These are phyloP conservation scores for Middelhovenomyces tepae DNA, from an alignment of 805 yeast genomes.

Conservation along the genomic window DNA sequence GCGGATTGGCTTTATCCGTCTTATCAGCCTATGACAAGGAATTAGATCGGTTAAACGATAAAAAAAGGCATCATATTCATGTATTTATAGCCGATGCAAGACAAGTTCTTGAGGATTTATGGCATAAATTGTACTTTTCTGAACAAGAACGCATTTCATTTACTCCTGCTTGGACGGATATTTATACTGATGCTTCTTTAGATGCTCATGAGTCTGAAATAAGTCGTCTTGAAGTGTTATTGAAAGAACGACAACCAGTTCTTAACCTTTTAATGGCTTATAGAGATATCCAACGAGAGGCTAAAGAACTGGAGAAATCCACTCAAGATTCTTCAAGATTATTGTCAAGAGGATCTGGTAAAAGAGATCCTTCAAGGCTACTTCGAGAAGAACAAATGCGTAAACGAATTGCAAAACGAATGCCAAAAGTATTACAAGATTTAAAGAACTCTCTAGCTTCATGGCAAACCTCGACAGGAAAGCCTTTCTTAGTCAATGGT, in stretches of 20 bases:
- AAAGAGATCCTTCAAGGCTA: slow-evolving; percentile 53
- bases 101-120: slow-evolving; percentile 46
- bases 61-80: slow-evolving; percentile 57
- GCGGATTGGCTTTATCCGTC: slow-evolving; percentile 38
- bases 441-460: slow-evolving; percentile 39
- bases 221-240: slow-evolving; percentile 39
- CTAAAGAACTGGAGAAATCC: slow-evolving; percentile 53
- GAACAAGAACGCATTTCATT: slow-evolving; percentile 43
- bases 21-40: slow-evolving; percentile 48
- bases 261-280: slow-evolving; percentile 48
- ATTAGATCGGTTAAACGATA: slow-evolving; percentile 44
- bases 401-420: slow-evolving; percentile 51
- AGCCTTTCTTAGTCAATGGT: slow-evolving; percentile 36
- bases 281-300: slow-evolving; percentile 49
- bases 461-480: slow-evolving; percentile 35
- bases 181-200: slow-evolving; percentile 51
- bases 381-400: slow-evolving; percentile 73
- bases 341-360: slow-evolving; percentile 42
- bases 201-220: slow-evolving; percentile 59
- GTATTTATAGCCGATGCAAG: slow-evolving; percentile 59
- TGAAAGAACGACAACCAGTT: slow-evolving; percentile 44
- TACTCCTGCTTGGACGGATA: slow-evolving; percentile 33
- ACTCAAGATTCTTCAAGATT: slow-evolving; percentile 75
- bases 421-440: slow-evolving; percentile 54
- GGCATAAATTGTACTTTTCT: slow-evolving; percentile 56